These are phyloP conservation scores for Paecilomyces dactylethromorphus DNA, from an alignment of 2,329 filamentous ascomycete genomes.

Conservation along the genomic window DNA sequence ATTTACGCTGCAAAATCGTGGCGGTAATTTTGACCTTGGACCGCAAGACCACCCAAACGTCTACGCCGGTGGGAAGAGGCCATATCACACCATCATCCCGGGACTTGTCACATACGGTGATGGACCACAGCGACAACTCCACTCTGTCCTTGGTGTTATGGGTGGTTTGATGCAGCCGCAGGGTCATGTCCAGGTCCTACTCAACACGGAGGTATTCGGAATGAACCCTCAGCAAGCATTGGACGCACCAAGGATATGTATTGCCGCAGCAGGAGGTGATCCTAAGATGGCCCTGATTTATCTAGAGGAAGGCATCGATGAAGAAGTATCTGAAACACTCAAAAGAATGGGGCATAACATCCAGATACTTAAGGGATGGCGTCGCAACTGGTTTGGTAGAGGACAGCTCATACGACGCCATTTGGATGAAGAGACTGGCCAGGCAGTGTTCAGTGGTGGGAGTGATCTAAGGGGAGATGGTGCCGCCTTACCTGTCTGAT, in stretches of 20 bases:
- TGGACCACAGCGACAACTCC: slow-evolving; percentile 58
- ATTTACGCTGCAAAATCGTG: slow-evolving; percentile 92
- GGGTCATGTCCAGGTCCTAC: slow-evolving; percentile 85
- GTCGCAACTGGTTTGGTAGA: slow-evolving; percentile 68
- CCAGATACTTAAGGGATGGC: slow-evolving; percentile 58
- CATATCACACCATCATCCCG: slow-evolving; percentile 97
- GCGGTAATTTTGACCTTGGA: slow-evolving; percentile 71
- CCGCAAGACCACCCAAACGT: slow-evolving; percentile 65
- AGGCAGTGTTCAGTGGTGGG: slow-evolving; percentile 74
- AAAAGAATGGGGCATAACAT: slow-evolving; percentile 66
- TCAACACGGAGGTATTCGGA: slow-evolving; percentile 80
- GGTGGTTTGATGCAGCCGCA: slow-evolving; percentile 98
- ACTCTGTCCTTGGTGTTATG: slow-evolving; percentile 93
- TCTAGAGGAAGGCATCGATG: slow-evolving; percentile 74
- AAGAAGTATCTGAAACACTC: slow-evolving; percentile 61
- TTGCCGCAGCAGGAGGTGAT: slow-evolving; percentile 66
- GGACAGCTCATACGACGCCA: slow-evolving; percentile 80
- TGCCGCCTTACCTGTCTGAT: slow-evolving; percentile 48
- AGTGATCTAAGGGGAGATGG: slow-evolving; percentile 88
- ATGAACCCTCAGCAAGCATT: slow-evolving; percentile 80
- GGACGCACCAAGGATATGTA: slow-evolving; percentile 82
- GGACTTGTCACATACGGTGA: slow-evolving; percentile 75
- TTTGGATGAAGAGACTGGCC: slow-evolving; percentile 58
- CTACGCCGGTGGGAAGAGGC: slow-evolving; percentile 73
- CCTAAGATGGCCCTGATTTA: slow-evolving; percentile 58